Evolutionary conservation across 148 eudicot species (phyloP).

Genomic region (Spergularia marina): DNA sequence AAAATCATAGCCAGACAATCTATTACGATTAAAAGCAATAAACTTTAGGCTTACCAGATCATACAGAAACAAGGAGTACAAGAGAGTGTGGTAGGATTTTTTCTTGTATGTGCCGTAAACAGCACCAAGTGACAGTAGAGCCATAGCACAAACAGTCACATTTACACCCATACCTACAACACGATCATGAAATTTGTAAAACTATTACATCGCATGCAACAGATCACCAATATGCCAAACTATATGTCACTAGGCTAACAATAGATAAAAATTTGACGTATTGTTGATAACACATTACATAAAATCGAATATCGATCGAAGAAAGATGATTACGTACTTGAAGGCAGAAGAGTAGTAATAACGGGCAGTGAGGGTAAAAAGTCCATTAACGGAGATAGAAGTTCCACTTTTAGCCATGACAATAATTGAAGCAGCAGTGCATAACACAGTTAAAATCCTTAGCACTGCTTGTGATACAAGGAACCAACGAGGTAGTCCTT

Average conservation of each 20-base stretch:
- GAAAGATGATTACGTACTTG: slow-evolving; percentile 12
- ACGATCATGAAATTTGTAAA: background rate
- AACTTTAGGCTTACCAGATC: slow-evolving; percentile 21
- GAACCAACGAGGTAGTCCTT: background rate
- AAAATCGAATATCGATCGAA: no score
- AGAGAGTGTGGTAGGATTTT: background rate
- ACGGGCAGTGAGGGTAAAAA: background rate
- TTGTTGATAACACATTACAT: no score
- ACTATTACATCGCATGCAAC: background rate
- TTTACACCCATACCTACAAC: slow-evolving; percentile 12
- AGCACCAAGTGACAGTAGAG: background rate
- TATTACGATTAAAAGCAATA: background rate
- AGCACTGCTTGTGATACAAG: slow-evolving; percentile 3
- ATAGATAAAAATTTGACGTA: no score
- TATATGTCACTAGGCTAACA: no score
- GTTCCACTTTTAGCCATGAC: slow-evolving; percentile 11
- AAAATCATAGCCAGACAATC: no score
- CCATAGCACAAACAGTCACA: background rate
- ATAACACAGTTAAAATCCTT: background rate
- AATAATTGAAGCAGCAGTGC: background rate
- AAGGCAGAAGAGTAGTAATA: slow-evolving; percentile 18
- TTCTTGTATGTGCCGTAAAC: background rate
- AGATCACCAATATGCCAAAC: no score
- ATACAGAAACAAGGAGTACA: slow-evolving; percentile 4
- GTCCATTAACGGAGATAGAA: background rate